phyloP scores from a whole-genome alignment of 78 protist genomes.

The Cavenderia fasciculata region DNA sequence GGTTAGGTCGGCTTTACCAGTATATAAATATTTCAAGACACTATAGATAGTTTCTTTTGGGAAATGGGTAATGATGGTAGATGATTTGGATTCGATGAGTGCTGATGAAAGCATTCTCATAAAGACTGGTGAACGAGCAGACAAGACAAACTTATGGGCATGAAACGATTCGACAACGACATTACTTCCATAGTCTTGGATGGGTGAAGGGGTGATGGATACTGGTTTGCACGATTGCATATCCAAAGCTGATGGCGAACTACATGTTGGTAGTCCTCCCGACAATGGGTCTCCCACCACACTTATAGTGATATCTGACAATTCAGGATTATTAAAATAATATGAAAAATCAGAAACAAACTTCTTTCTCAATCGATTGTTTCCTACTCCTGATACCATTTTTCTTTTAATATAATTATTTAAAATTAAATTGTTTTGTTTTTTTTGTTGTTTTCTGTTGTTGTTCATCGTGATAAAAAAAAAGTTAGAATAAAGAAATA shows the following conservation, averaged over 20 bases:
- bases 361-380: conserved; percentile 45
- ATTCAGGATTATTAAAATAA: conserved; percentile 70
- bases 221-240: too few relatives aligned
- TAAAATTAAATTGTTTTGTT: neutral
- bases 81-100: conserved; percentile 21
- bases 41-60: conserved; percentile 26
- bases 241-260: too few relatives aligned
- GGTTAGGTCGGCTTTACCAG: conserved; percentile 28
- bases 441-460: too few relatives aligned
- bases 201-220: neutral
- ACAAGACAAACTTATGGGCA: conserved; percentile 69
- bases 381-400: conserved; percentile 53
- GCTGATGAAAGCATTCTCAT: conserved; percentile 53
- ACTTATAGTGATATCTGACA: conserved; percentile 54
- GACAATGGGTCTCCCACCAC: too few relatives aligned
- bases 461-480: too few relatives aligned
- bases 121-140: conserved; percentile 63
- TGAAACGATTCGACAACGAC: conserved; percentile 41
- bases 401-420: neutral
- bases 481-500: too few relatives aligned
- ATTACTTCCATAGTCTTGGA: too few relatives aligned
- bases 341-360: conserved; percentile 55
- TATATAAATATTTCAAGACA: conserved; percentile 22
- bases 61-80: conserved; percentile 7
- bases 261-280: too few relatives aligned